Conservation (phyloP, 805 yeast genomes). For the Candida nonsorbophila region DNA sequence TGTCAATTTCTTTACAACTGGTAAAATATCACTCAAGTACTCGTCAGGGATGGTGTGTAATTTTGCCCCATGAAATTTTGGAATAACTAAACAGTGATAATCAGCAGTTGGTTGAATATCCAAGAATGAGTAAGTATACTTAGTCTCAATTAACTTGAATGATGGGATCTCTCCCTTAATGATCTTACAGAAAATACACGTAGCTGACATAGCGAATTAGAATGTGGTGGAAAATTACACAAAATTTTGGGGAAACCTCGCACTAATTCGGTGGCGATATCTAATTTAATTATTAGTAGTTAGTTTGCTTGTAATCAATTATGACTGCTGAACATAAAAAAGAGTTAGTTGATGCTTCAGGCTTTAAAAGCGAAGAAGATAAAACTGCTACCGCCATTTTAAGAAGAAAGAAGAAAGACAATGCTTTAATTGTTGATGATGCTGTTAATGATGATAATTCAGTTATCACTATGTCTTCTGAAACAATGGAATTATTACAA, state of each 20-base stretch:
- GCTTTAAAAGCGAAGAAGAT: slow-evolving; percentile 53
- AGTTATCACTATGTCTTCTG: slow-evolving; percentile 89
- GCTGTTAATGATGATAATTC: slow-evolving; percentile 97
- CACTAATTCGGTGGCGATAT: slow-evolving; percentile 5
- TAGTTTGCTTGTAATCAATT: slow-evolving; percentile 1
- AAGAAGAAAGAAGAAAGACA: slow-evolving; percentile 96
- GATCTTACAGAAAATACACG: slow-evolving; percentile 91
- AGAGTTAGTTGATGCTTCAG: slow-evolving; percentile 53
- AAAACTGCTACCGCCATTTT: slow-evolving; percentile 95
- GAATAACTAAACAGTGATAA: slow-evolving; percentile 87
- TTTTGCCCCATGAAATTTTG: slow-evolving; percentile 90
- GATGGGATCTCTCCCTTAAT: slow-evolving; percentile 96
- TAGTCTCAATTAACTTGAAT: slow-evolving; percentile 84
- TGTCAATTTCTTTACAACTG: slow-evolving; percentile 83
- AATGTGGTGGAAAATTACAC: neutral
- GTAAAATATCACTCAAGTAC: slow-evolving; percentile 76
- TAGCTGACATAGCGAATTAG: slow-evolving; percentile 25
- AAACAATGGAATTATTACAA: slow-evolving; percentile 91
- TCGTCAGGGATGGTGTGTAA: slow-evolving; percentile 93
- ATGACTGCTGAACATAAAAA: slow-evolving; percentile 27
- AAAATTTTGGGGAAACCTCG: neutral
- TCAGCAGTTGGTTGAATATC: slow-evolving; percentile 90
- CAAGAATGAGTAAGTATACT: slow-evolving; percentile 72
- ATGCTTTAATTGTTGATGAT: slow-evolving; percentile 91
- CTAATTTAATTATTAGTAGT: slow-evolving; percentile 1